Conservation (phyloP, 768 basidiomycete species). For the Lactarius sp. region DNA sequence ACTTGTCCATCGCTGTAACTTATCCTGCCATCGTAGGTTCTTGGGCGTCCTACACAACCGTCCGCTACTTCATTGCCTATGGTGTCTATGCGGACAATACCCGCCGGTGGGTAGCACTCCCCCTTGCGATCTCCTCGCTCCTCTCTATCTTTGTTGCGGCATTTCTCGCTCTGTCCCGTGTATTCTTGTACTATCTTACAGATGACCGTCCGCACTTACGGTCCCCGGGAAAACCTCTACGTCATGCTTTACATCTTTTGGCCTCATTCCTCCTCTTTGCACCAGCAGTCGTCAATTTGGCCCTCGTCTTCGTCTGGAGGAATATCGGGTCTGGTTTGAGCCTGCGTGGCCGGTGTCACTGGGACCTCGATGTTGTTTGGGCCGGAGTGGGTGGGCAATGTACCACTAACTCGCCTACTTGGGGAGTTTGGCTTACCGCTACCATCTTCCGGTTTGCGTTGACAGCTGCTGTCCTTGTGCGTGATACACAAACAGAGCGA, state of each 20-base stretch:
- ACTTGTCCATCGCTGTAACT: constrained; percentile 1
- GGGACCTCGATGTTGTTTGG: constrained; percentile 70
- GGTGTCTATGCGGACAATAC: constrained; percentile 36
- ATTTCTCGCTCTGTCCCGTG: constrained; percentile 32
- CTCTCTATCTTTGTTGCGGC: constrained; percentile 32
- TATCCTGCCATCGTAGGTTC: constrained; percentile 35
- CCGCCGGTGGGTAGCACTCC: constrained; percentile 43
- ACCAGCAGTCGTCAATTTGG: constrained; percentile 53
- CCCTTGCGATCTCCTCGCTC: constrained; percentile 45
- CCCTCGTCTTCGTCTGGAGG: constrained; percentile 51
- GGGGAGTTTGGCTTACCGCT: constrained; percentile 52
- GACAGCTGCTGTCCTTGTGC: constrained; percentile 50
- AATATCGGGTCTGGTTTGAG: constrained; percentile 37
- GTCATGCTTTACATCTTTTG: constrained; percentile 41
- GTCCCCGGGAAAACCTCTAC: constrained; percentile 33
- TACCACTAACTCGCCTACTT: constrained; percentile 35
- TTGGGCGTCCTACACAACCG: constrained; percentile 58
- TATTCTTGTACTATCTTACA: constrained; percentile 33
- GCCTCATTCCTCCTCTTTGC: constrained; percentile 40
- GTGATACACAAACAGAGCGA: constrained; percentile 29
- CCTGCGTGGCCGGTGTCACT: constrained; percentile 44
- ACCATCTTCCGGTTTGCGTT: constrained; percentile 49
- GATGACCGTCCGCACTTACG: constrained; percentile 32
- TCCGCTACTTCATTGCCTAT: constrained; percentile 64
- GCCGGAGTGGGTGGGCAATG: constrained; percentile 35